Percentiles rank a stretch among this genome's conserved stretches.
Evolutionary conservation across 345 rosid species (phyloP).

Genomic region (Gossypium sturtianum): DNA sequence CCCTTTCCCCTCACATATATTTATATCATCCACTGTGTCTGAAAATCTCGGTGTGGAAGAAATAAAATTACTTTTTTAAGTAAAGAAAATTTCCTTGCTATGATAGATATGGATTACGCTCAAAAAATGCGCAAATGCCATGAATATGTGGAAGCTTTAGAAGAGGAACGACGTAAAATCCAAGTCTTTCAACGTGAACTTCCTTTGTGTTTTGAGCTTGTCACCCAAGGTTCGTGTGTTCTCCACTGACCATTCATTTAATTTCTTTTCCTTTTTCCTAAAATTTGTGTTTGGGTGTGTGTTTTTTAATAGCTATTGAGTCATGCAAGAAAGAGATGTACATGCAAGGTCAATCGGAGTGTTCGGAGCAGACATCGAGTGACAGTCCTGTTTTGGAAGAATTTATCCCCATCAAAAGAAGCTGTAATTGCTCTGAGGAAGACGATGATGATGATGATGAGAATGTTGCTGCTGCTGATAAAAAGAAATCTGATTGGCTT

Average conservation of each 20-base stretch:
- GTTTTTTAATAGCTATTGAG: conserved; percentile 57
- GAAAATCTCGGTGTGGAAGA: background rate
- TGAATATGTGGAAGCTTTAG: conserved; percentile 62
- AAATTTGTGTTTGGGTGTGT: background rate
- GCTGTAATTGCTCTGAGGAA: conserved; percentile 18
- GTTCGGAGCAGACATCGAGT: conserved; percentile 80
- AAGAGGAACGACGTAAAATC: conserved; percentile 87
- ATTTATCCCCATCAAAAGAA: conserved; percentile 69
- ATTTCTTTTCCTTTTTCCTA: background rate
- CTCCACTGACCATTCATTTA: background rate
- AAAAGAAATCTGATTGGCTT: conserved; percentile 93
- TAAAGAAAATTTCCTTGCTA: background rate
- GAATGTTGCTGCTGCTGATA: conserved; percentile 18
- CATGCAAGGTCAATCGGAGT: conserved; percentile 62
- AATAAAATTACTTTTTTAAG: background rate
- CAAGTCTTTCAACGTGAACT: conserved; percentile 90
- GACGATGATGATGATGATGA: conserved; percentile 40
- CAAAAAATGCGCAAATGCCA: conserved; percentile 52
- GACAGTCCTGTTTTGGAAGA: conserved; percentile 72
- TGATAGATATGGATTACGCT: conserved; percentile 33
- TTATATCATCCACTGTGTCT: background rate
- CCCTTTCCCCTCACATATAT: background rate
- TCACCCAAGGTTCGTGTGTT: conserved; percentile 48
- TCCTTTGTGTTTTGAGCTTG: conserved; percentile 90
- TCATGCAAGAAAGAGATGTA: conserved; percentile 62